Conservation (phyloP, 2,329 filamentous ascomycete genomes). For the Podosphaera fusca region DNA sequence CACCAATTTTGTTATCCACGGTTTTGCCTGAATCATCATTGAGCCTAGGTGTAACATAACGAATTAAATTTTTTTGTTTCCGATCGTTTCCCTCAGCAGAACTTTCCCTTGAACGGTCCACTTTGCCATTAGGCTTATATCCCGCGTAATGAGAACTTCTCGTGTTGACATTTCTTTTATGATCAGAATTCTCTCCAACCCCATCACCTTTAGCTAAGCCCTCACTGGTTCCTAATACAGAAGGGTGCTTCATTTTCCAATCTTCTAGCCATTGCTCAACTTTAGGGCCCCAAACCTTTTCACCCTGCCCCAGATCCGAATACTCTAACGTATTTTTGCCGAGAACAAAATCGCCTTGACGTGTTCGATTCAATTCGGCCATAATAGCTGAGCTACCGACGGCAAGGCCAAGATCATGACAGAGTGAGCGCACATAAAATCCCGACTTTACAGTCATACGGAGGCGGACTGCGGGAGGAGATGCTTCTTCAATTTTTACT, state of each 20-base stretch:
- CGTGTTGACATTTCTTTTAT: too few relatives aligned
- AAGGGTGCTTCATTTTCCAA: constrained; percentile 10
- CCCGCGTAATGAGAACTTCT: too few relatives aligned
- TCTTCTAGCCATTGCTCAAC: constrained; percentile 31
- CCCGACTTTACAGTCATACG: constrained; percentile 85
- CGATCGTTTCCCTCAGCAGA: too few relatives aligned
- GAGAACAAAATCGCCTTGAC: constrained; percentile 61
- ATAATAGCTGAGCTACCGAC: constrained; percentile 67
- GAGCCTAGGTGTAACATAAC: too few relatives aligned
- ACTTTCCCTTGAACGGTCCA: too few relatives aligned
- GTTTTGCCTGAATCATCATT: too few relatives aligned
- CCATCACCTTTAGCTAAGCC: too few relatives aligned
- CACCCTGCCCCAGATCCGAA: constrained; percentile 49
- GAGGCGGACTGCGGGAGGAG: constrained; percentile 54
- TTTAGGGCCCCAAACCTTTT: constrained; percentile 62
- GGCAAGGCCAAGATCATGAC: constrained; percentile 71
- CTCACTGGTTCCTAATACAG: too few relatives aligned
- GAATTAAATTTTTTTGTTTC: too few relatives aligned
- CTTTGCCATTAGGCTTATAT: too few relatives aligned
- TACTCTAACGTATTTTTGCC: constrained; percentile 59
- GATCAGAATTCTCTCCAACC: too few relatives aligned
- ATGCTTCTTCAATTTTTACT: not conserved
- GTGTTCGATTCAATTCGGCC: constrained; percentile 57
- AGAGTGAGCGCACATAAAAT: constrained; percentile 88
- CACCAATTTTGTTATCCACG: too few relatives aligned